Conservation (phyloP, 2,329 filamentous ascomycete genomes). For the Epichloe hybrida region DNA sequence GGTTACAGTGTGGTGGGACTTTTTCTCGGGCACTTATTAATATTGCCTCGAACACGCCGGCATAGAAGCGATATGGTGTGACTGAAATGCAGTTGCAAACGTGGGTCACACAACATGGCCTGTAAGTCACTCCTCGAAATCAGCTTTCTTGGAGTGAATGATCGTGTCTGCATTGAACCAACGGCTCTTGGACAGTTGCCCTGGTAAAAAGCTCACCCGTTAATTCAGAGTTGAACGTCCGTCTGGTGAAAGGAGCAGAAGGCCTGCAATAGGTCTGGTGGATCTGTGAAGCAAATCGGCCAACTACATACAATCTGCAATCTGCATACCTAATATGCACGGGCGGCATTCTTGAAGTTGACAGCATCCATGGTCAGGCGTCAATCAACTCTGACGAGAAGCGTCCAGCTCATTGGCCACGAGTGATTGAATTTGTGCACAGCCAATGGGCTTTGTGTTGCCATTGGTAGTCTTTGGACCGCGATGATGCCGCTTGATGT, state of each 20-base stretch:
- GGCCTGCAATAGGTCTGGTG: too few relatives aligned
- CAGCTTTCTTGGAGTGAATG: not conserved
- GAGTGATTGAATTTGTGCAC: conserved; percentile 1
- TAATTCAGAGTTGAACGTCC: too few relatives aligned
- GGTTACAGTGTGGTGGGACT: not conserved
- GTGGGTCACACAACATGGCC: not conserved
- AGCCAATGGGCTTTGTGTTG: not conserved
- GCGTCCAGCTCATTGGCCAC: conserved; percentile 1
- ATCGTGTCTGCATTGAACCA: not conserved
- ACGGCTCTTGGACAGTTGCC: not conserved
- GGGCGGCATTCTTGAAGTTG: not conserved
- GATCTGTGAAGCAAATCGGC: too few relatives aligned
- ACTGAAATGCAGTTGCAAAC: not conserved
- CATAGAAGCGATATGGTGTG: not conserved
- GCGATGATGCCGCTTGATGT: conserved; percentile 1
- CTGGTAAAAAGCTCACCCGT: not conserved
- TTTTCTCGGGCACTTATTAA: not conserved
- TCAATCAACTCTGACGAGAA: not conserved
- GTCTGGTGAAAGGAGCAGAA: too few relatives aligned
- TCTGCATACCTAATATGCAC: too few relatives aligned
- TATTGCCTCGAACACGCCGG: too few relatives aligned
- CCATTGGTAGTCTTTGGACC: conserved; percentile 5
- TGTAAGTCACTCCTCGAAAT: conserved; percentile 1
- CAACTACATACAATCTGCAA: too few relatives aligned
- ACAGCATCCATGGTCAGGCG: not conserved